Percentiles rank a stretch among this genome's conserved stretches.
These are phyloP conservation scores for Metschnikowia matae DNA, from an alignment of 805 yeast genomes.

Conservation along the genomic window DNA sequence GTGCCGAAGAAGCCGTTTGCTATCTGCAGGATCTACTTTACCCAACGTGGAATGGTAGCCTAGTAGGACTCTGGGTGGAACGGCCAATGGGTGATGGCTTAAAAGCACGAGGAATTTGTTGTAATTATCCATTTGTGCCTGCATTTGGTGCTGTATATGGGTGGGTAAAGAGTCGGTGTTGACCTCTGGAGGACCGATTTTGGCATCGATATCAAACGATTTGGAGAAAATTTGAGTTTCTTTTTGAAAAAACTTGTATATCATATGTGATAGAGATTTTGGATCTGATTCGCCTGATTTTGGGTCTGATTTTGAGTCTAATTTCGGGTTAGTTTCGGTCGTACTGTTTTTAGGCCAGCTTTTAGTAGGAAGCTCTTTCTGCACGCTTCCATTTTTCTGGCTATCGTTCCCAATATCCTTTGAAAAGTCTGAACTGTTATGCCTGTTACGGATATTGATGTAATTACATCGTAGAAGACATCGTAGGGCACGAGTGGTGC, in stretches of 20 bases:
- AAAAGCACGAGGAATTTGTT: slow-evolving; percentile 28
- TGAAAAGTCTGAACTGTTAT: not conserved
- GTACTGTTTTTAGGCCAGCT: not conserved
- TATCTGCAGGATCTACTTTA: slow-evolving; percentile 17
- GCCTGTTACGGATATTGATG: not conserved
- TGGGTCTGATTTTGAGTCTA: not conserved
- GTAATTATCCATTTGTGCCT: slow-evolving; percentile 25
- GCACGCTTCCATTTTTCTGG: not conserved
- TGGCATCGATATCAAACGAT: slow-evolving; percentile 7
- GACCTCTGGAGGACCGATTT: not conserved
- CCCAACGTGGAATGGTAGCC: slow-evolving; percentile 16
- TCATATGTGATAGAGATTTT: not conserved
- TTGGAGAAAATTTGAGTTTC: slow-evolving; percentile 10
- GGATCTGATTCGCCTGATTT: not conserved
- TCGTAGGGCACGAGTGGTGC: not conserved
- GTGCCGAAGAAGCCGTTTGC: slow-evolving; percentile 21
- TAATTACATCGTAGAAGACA: not conserved
- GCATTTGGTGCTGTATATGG: slow-evolving; percentile 15
- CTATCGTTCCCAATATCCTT: too few relatives aligned
- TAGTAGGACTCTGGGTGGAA: slow-evolving; percentile 26
- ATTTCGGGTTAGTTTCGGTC: not conserved
- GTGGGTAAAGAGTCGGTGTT: slow-evolving; percentile 3
- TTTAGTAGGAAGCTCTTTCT: not conserved
- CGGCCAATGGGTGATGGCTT: slow-evolving; percentile 29
- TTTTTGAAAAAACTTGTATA: slow-evolving; percentile 7